Evolutionary conservation across 1,284 basidiomycete species (phyloP).

Genomic region (Gymnopus androsaceus): DNA sequence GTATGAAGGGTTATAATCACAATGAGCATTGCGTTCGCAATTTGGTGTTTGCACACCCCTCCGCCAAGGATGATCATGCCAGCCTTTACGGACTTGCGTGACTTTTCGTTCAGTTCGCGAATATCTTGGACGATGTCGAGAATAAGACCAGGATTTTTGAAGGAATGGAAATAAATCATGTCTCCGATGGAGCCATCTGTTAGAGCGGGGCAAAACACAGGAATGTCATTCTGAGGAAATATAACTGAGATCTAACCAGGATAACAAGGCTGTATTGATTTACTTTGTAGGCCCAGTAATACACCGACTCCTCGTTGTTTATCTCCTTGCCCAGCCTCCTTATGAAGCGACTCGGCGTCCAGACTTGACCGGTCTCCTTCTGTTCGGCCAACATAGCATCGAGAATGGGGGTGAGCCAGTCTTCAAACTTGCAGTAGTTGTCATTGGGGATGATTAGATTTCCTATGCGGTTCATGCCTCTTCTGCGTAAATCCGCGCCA

Average conservation of each 20-base stretch:
- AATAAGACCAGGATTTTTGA: conserved; percentile 84
- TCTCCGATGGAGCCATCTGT: conserved; percentile 98
- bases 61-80: conserved; percentile 99
- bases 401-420: conserved; percentile 96
- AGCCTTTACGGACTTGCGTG: conserved; percentile 87
- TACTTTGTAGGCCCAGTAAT: conserved; percentile 99
- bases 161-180: conserved; percentile 99
- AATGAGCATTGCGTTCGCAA: conserved; percentile 99
- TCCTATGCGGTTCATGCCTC: conserved; percentile 97
- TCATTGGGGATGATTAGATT: conserved; percentile 98
- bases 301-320: conserved; percentile 94
- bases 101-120: conserved; percentile 87
- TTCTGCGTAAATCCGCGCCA: conserved; percentile 83
- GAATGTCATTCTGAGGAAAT: conserved; percentile 84
- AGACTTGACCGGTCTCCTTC: conserved; percentile 67
- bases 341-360: conserved; percentile 96
- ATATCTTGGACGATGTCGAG: conserved; percentile 97
- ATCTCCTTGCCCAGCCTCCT: conserved; percentile 93
- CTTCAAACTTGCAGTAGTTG: conserved; percentile 99
- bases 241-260: conserved; percentile 29
- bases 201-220: conserved; percentile 97
- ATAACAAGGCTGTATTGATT: conserved; percentile 35
- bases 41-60: conserved; percentile 99
- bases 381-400: conserved; percentile 93
- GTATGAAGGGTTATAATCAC: conserved; percentile 41